Base-by-base conservation (phyloP, 2,329 filamentous ascomycete species). In the Clonostachys solani region DNA sequence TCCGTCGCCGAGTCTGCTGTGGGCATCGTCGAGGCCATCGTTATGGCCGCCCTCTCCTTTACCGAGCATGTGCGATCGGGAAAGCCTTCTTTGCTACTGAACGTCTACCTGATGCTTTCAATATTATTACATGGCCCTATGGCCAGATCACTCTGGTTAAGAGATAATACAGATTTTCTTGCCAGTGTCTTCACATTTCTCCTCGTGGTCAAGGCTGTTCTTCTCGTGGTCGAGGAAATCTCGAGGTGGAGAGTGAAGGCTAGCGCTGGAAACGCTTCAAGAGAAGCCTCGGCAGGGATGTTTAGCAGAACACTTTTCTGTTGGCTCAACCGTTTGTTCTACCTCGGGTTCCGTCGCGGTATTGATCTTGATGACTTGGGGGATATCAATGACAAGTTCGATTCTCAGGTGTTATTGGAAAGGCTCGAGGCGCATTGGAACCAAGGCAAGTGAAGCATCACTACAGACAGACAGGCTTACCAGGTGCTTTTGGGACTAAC, bases 301-400 rank as follows among this genome's bases (percentile, higher is more conserved):
- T 50, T 69, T 7, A 67, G 54, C 38, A 52, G 63, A n/a, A 62
- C 58, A 12, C 37, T 68, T 5, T 67, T 67, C 42, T 64, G 60
- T 62, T 69, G 66, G 66, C 45, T 68, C 12, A 67, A 66, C 29
- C 16, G 44, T 2, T 46, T 69, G 6, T 56, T 69, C 19, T 43
- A 52, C 2, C 45, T 49, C 15, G 64, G 63, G 8, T 55, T 56
- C 38, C 51, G 47, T 6, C 46, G 45, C 0, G 19, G 60, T 12
- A 52, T 67, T 2, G 52, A 50, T 5, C 44, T 61, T 3, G 48
- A 58, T 5, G 50, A 60, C 16, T 40, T 67, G 5, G 57, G 54
- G 2, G 33, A 46, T 5, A 57, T 67, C 17, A 52, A 63, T n/a
- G 44, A 54, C 18, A 63, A 65, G 43, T 57, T 64, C 12, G 46